These are phyloP conservation scores for Chlamydomonas schloesseri DNA, from an alignment of 139 green algal genomes.

Conservation along the genomic window DNA sequence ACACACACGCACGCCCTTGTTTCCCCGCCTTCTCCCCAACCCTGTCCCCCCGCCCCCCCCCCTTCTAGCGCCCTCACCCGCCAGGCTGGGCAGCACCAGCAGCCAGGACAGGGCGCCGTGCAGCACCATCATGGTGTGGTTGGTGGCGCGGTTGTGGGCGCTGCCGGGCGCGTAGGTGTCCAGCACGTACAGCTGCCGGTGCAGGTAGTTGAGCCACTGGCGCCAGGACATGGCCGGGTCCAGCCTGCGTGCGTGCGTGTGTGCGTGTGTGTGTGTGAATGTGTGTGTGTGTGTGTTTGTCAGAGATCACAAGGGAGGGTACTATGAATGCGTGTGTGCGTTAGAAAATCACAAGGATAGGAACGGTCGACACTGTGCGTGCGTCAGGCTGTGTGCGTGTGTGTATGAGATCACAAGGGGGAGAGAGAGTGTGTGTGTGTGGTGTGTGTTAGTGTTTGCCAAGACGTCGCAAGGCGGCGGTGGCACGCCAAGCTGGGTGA, in stretches of 20 bases:
- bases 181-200: constrained; percentile 92
- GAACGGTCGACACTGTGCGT: no score
- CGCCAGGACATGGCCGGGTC: constrained; percentile 38
- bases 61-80: constrained; percentile 24
- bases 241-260: constrained; percentile 48
- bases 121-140: constrained; percentile 77
- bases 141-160: constrained; percentile 59
- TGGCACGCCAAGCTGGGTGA: no score
- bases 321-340: no score
- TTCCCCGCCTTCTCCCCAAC: not conserved
- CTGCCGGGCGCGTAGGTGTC: constrained; percentile 90
- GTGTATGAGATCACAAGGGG: no score
- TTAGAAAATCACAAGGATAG: no score
- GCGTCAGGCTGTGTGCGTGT: no score
- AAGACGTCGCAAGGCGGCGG: no score
- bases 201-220: constrained; percentile 94
- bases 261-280: no score
- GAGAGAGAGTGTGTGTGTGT: no score
- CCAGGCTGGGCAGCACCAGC: constrained; percentile 61
- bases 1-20: not conserved
- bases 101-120: constrained; percentile 76
- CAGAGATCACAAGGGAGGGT: no score
- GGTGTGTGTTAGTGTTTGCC: no score
- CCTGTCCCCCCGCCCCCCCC: not conserved
- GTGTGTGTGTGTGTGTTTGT: no score